Evolutionary conservation across 768 basidiomycete species (phyloP).

Genomic region (Tricholoma furcatifolium): DNA sequence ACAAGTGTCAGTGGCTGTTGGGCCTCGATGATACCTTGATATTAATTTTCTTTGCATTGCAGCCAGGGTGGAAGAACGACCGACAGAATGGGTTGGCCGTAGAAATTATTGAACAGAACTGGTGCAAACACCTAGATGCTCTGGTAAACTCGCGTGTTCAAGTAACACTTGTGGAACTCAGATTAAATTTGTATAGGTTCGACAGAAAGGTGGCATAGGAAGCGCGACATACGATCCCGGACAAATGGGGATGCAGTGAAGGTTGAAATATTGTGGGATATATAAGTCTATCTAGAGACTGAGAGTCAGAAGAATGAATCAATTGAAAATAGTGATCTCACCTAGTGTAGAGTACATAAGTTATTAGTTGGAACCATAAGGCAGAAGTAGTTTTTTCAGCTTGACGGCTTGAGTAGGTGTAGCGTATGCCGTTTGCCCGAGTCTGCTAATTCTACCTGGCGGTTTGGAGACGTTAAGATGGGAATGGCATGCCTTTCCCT

Average conservation of each 20-base stretch:
- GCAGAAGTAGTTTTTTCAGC: slow-evolving; percentile 65
- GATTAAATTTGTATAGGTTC: slow-evolving; percentile 26
- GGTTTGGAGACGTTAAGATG: slow-evolving; percentile 74
- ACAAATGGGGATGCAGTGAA: slow-evolving; percentile 36
- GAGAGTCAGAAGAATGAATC: not conserved
- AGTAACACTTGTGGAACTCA: not conserved
- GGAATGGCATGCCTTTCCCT: slow-evolving; percentile 72
- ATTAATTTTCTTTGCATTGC: slow-evolving; percentile 23
- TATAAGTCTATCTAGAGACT: slow-evolving; percentile 3
- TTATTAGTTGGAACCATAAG: slow-evolving; percentile 51
- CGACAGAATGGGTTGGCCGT: slow-evolving; percentile 30
- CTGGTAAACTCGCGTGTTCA: slow-evolving; percentile 37
- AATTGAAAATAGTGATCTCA: not conserved
- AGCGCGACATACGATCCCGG: slow-evolving; percentile 68
- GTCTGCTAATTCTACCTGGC: slow-evolving; percentile 61
- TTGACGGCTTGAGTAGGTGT: slow-evolving; percentile 60
- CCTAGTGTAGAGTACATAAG: not conserved
- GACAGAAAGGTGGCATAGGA: slow-evolving; percentile 79
- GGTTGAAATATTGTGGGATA: slow-evolving; percentile 1
- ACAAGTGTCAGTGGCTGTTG: slow-evolving; percentile 27
- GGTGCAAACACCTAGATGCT: slow-evolving; percentile 50
- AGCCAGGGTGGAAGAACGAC: slow-evolving; percentile 13
- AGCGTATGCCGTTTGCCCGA: slow-evolving; percentile 67
- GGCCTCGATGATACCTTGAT: not conserved
- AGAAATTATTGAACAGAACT: slow-evolving; percentile 51